Evolutionary conservation across 352 stramenopile genomes (phyloP).

Genomic region (Plasmopara viticola): DNA sequence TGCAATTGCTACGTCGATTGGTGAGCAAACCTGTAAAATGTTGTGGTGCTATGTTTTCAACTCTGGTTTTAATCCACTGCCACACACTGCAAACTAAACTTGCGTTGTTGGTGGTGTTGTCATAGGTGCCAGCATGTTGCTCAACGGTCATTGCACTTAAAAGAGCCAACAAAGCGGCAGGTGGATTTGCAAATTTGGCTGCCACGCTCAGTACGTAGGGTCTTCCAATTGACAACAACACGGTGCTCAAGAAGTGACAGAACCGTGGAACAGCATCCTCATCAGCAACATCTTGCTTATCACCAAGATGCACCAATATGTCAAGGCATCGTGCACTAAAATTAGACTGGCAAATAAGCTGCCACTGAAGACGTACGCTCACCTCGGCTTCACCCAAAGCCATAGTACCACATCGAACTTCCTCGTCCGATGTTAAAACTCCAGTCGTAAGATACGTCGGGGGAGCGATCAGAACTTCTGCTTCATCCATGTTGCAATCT

Average conservation of each 20-base stretch:
- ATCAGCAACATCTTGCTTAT: conserved; percentile 1
- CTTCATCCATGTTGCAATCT: conserved; percentile 27
- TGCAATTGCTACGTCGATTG: conserved; percentile 24
- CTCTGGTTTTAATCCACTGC: conserved; percentile 22
- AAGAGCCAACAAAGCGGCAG: conserved; percentile 37
- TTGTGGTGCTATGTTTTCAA: conserved; percentile 11
- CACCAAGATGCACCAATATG: conserved; percentile 12
- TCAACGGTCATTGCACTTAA: conserved; percentile 46
- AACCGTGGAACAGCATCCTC: conserved; percentile 25
- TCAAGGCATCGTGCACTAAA: conserved; percentile 39
- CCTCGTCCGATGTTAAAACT: conserved; percentile 11
- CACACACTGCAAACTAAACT: conserved; percentile 35
- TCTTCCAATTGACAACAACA: conserved; percentile 38
- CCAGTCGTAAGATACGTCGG: conserved; percentile 9
- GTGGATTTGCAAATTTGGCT: conserved; percentile 39
- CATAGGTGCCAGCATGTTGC: conserved; percentile 5
- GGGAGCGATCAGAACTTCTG: conserved; percentile 7
- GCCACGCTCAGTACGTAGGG: conserved; percentile 41
- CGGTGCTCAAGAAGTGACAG: conserved; percentile 30
- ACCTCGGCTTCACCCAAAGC: conserved; percentile 11
- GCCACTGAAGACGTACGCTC: conserved; percentile 35
- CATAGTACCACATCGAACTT: conserved; percentile 7
- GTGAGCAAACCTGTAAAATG: conserved; percentile 4
- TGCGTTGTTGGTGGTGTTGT: conserved; percentile 1
- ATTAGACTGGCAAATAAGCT: conserved; percentile 32